Evolutionary conservation across 2,329 filamentous ascomycete species (phyloP), one percentile per base, ranked within the genome.

Genomic region (Hirsutella rhossiliensis): DNA sequence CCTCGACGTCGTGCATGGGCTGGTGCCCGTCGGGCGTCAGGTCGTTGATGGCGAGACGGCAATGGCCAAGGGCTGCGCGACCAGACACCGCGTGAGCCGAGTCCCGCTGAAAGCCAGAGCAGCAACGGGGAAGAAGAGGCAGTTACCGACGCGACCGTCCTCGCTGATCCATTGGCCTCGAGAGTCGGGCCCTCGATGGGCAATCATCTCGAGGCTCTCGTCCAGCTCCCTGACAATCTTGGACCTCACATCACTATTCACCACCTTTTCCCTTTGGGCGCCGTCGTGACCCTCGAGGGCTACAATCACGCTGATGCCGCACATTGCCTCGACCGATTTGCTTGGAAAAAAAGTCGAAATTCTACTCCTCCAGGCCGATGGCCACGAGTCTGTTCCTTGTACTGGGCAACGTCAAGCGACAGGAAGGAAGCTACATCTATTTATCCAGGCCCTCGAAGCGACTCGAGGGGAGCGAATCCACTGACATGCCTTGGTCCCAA

Each of bases 31-130:
- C 55, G 0, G 64, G 55, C 8, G 63, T 66, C 0, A 75, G 63
- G 48, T 76, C 73, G 48, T 72, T 72, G 53, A 76, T 75, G 15
- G 70, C 63, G 11, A 76, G 60, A n/a, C 72, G 65, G 38, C 64
- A 65, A 52, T 76, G 71, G 13, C 63, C 71, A 23, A 75, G 62
- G 12, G 32, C 32, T 34, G 32, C 17, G 12, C 13, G 29, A 34
- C 17, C 12, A 34, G n/a, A n/a, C n/a, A n/a, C n/a, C n/a, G n/a
- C n/a, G n/a, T 34, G 32, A 34, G 15, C 32, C 13, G 7, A 5
- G 13, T 9, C 17, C 15, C 32, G 13, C 32, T 15, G 29, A 13
- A 34, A 6, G 32, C 6, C 15, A 5, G 32, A 15, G 13, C 8
- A 34, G n/a, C n/a, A 11, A 5, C 17, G 13, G 32, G 5, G 13